Base-by-base conservation (phyloP, 176 grass and related monocot genomes). In the Musa schizocarpa region DNA sequence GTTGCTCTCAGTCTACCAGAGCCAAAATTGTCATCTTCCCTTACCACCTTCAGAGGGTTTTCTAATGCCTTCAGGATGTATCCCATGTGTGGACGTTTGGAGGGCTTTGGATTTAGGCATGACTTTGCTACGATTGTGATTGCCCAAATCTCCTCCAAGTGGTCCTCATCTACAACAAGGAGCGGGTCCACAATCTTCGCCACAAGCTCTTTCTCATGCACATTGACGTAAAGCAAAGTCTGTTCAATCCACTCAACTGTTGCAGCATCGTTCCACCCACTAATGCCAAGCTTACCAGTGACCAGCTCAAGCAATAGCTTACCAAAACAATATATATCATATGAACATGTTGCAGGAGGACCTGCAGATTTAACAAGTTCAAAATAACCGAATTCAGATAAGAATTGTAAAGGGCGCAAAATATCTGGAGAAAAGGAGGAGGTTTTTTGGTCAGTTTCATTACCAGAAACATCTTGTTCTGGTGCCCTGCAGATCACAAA, bases 71-170 rank as follows among this genome's bases (percentile, higher is more conserved):
- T 95, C 22, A 95, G 83, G 72, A 99, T 89, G 72, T 99, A 91
- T 74, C 82, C 86, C 78, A 93, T 89, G 0, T 86, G 84, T 1
- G 96, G 96, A 1, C 96, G 86, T 80, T 87, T 91, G 2, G 80
- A 80, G 62, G 96, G 81, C 78, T 86, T 89, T 50, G 96, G 88
- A 79, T 99, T 99, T 78, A 99, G 82, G 78, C 96, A 99, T 58
- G 96, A 92, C 81, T 95, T 99, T 11, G 96, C 96, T 16, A 99
- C 86, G 68, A 99, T 90, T 11, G 96, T 84, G 84, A 99, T 92
- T 8, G 96, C 96, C 96, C 96, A 99, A 12, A 99, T 91, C 81
- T 99, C 96, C 85, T 99, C 96, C 64, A 99, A 70, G 79, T 91
- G 96, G 58, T 99, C 96, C 85, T 99, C 96, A 9, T 99, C 90